phyloP scores from a whole-genome alignment of 1,284 basidiomycete species.

The Moesziomyces parantarcticus region DNA sequence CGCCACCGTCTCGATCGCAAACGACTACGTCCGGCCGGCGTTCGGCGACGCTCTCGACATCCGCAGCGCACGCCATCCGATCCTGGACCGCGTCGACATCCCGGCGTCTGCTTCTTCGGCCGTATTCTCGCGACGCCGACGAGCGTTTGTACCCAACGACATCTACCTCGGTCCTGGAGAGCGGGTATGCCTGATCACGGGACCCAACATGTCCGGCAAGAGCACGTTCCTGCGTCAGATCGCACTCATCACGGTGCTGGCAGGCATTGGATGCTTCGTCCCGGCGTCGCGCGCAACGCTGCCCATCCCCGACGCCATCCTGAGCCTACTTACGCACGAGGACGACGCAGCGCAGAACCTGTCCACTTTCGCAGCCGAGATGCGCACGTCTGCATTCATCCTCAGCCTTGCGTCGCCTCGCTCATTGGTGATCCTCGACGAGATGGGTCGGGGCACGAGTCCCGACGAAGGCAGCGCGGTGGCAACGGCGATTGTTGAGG shows the following conservation, averaged over 20 bases:
- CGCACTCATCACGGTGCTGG: slow-evolving; percentile 84
- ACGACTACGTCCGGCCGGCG: slow-evolving; percentile 47
- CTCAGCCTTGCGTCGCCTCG: slow-evolving; percentile 70
- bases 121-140: slow-evolving; percentile 13
- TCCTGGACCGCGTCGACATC: slow-evolving; percentile 81
- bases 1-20: slow-evolving; percentile 27
- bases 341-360: slow-evolving; percentile 73
- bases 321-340: slow-evolving; percentile 90
- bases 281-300: slow-evolving; percentile 31
- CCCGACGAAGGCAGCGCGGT: slow-evolving; percentile 87
- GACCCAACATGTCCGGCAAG: slow-evolving; percentile 79
- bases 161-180: slow-evolving; percentile 42
- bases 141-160: slow-evolving; percentile 36
- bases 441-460: slow-evolving; percentile 87
- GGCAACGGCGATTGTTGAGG: slow-evolving; percentile 90
- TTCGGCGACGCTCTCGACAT: slow-evolving; percentile 61
- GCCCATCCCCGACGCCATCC: slow-evolving; percentile 82
- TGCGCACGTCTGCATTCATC: slow-evolving; percentile 70
- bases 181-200: slow-evolving; percentile 19
- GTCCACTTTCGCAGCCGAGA: slow-evolving; percentile 52
- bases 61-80: slow-evolving; percentile 68
- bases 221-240: slow-evolving; percentile 90
- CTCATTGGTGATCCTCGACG: slow-evolving; percentile 86
- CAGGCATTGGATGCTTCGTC: slow-evolving; percentile 80
- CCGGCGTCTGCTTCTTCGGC: neutral